Base-by-base conservation (phyloP, 306 rosid species). In the Senna tora region DNA sequence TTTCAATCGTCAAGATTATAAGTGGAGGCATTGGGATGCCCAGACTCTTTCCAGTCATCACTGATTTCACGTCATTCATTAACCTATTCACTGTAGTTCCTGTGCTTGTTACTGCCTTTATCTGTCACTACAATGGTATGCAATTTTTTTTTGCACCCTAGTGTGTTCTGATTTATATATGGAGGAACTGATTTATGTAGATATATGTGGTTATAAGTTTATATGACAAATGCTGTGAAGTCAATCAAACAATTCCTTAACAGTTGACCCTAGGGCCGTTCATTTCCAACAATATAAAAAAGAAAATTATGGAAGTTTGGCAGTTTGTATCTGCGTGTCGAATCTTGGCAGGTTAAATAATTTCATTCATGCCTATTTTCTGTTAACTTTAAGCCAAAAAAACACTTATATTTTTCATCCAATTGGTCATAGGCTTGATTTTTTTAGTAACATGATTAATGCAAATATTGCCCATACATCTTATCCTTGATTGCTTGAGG, bases 81-180 rank as follows among this genome's bases (percentile, higher is more conserved):
- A 76, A 79, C 36, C 86, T 90, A 28, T 92, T 92, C 77, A 92
- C 98, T 0, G 94, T 83, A 11, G 90, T 79, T 77, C 98, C 98
- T 30, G 90, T 92, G 58, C 80, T 92, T 33, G 96, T 92, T 71
- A 88, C 87, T 14, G 98, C 96, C 52, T 92, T 65, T 75, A 82
- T 92, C 65, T 92, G 98, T 80, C 98, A 92, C 65, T 92, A 83
- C 85, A 92, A 92, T 15, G 96, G 98, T 92, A 87, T 74, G 82
- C 14, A 51, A 61, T 1, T 21, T 49, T 55, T 77, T 60, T 79
- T 80, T 36, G 13, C 33, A 39, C 51, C 64, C 8, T 75, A 68
- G 11, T 49, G 15, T 22, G 1, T 60, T 62, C 77, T 41, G 69
- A 11, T 59, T n/a, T 49, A 33, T 58, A 66, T 63, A 28, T 46